Evolutionary conservation across 805 yeast genomes (phyloP).

Genomic region (Suhomyces canberraensis): DNA sequence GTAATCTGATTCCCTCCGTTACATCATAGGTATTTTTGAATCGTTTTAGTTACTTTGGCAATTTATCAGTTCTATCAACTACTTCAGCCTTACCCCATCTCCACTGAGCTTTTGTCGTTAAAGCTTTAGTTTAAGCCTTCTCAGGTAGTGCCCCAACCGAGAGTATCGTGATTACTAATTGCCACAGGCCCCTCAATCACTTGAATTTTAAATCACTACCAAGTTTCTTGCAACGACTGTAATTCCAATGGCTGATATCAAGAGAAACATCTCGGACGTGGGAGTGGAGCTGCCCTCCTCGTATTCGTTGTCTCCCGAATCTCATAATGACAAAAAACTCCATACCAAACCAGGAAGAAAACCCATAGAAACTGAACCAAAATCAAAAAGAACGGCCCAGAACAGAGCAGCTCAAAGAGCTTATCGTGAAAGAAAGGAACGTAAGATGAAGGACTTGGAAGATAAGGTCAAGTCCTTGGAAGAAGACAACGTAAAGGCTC

Average conservation of each 20-base stretch:
- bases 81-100: too few species aligned
- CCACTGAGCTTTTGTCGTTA: background rate
- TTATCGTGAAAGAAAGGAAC: constrained; percentile 89
- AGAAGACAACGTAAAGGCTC: constrained; percentile 62
- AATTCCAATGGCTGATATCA: constrained; percentile 35
- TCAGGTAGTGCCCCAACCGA: background rate
- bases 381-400: constrained; percentile 89
- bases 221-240: too few species aligned
- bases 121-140: background rate
- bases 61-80: background rate
- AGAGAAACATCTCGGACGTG: constrained; percentile 27
- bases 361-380: constrained; percentile 75
- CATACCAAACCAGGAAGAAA: constrained; percentile 75
- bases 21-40: background rate
- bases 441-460: constrained; percentile 80
- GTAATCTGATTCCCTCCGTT: background rate
- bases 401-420: constrained; percentile 99
- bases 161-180: constrained; percentile 1
- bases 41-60: background rate
- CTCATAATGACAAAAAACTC: constrained; percentile 35
- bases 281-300: constrained; percentile 6
- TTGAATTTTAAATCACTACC: too few species aligned
- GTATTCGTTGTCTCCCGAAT: constrained; percentile 10
- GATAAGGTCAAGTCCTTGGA: constrained; percentile 72
- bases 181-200: background rate